These are phyloP conservation scores for Saturnispora bothae DNA, from an alignment of 805 yeast genomes.

Conservation along the genomic window DNA sequence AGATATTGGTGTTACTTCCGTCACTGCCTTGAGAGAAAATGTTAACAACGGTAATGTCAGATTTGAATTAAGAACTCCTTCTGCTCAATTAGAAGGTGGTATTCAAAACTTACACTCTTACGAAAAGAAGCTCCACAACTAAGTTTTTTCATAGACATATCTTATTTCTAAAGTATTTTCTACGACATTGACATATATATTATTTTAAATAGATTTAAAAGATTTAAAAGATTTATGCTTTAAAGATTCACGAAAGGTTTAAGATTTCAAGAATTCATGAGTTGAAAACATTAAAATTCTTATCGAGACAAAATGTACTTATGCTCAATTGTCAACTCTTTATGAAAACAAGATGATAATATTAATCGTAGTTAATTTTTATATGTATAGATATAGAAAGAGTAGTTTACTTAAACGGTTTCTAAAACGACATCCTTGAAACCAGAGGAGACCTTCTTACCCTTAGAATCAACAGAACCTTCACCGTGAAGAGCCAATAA, in stretches of 20 bases:
- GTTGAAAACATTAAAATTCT: no score
- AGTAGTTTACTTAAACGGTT: constrained; percentile 56
- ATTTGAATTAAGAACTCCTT: constrained; percentile 96
- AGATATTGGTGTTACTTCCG: constrained; percentile 81
- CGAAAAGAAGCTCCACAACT: constrained; percentile 94
- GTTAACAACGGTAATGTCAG: constrained; percentile 66
- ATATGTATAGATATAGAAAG: constrained; percentile 10
- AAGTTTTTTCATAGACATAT: constrained; percentile 22
- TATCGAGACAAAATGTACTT: no score
- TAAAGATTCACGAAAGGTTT: no score
- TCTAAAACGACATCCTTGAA: constrained; percentile 99
- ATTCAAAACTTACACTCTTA: constrained; percentile 92
- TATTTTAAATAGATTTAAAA: no score
- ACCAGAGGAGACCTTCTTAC: constrained; percentile 90
- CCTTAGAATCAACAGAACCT: constrained; percentile 86
- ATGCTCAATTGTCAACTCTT: no score
- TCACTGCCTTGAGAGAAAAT: constrained; percentile 48
- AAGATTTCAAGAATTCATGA: no score
- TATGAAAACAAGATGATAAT: neutral
- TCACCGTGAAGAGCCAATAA: constrained; percentile 97
- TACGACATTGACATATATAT: constrained; percentile 2
- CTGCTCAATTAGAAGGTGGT: constrained; percentile 99
- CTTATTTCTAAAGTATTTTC: no score
- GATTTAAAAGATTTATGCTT: no score
- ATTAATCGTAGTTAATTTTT: constrained; percentile 9